phyloP scores from a whole-genome alignment of 257 asterid genomes.

The Penstemon barbatus region DNA sequence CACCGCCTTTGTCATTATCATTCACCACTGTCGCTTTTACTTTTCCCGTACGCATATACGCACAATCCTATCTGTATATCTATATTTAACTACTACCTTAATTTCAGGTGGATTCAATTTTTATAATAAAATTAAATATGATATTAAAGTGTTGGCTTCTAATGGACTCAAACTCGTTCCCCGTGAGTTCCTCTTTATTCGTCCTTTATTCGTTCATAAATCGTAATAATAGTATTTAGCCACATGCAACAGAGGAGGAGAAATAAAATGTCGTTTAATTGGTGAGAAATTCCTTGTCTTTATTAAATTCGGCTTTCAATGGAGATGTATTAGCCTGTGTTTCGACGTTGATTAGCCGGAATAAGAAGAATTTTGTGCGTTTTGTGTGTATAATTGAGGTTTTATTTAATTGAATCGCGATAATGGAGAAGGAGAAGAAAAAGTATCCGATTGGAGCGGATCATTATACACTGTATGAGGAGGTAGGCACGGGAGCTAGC shows the following conservation, averaged over 20 bases:
- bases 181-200: slow-evolving; percentile 13
- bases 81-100: slow-evolving; percentile 16
- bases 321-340: slow-evolving; percentile 28
- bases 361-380: not conserved
- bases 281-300: not conserved
- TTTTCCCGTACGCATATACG: slow-evolving; percentile 19
- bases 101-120: not conserved
- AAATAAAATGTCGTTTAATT: not conserved
- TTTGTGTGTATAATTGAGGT: not conserved
- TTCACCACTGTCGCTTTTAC: not conserved
- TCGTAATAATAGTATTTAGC: not conserved
- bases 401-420: not conserved
- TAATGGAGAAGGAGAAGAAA: slow-evolving; percentile 49
- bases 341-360: slow-evolving; percentile 30
- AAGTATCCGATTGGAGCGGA: slow-evolving; percentile 68
- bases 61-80: slow-evolving; percentile 10
- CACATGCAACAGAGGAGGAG: slow-evolving; percentile 21
- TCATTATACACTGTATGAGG: slow-evolving; percentile 55
- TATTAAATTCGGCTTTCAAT: not conserved
- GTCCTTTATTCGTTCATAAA: slow-evolving; percentile 8
- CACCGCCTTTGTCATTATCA: slow-evolving; percentile 34
- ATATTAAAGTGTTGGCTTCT: slow-evolving; percentile 23
- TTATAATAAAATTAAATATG: not conserved
- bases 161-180: not conserved
- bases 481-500: slow-evolving; percentile 63